phyloP scores from a whole-genome alignment of 345 rosid species.

The Salix koriyanagi region DNA sequence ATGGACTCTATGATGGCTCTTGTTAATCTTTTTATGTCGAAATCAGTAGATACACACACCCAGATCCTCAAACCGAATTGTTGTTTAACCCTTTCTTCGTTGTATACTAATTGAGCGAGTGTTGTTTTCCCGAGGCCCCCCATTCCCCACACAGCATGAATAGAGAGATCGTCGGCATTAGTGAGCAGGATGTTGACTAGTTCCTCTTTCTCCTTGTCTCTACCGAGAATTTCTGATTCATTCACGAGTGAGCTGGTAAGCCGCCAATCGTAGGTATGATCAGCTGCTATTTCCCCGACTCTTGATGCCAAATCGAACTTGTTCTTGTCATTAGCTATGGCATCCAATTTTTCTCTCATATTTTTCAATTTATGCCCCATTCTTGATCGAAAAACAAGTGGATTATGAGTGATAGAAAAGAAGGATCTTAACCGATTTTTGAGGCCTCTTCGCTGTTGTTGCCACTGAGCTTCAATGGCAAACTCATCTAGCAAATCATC shows the following conservation, averaged over 20 bases:
- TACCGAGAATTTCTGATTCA: constrained; percentile 1
- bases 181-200: neutral
- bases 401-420: neutral
- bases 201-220: neutral
- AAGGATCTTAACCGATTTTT: neutral
- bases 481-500: constrained; percentile 10
- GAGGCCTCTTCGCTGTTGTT: neutral
- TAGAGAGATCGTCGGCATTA: neutral
- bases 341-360: constrained; percentile 1
- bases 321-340: neutral
- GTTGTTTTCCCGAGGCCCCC: neutral
- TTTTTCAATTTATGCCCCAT: neutral
- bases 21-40: neutral
- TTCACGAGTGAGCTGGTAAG: neutral
- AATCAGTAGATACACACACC: constrained; percentile 12
- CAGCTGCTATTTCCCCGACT: neutral
- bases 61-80: neutral
- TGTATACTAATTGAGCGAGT: constrained; percentile 1
- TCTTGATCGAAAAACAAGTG: neutral
- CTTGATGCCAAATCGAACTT: neutral
- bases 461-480: neutral
- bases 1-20: constrained; percentile 4
- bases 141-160: neutral
- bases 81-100: neutral
- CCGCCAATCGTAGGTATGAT: neutral